Percentiles rank a stretch among this genome's conserved stretches.
phyloP scores from a whole-genome alignment of 148 eudicot species.

The Chenopodium suecicum region DNA sequence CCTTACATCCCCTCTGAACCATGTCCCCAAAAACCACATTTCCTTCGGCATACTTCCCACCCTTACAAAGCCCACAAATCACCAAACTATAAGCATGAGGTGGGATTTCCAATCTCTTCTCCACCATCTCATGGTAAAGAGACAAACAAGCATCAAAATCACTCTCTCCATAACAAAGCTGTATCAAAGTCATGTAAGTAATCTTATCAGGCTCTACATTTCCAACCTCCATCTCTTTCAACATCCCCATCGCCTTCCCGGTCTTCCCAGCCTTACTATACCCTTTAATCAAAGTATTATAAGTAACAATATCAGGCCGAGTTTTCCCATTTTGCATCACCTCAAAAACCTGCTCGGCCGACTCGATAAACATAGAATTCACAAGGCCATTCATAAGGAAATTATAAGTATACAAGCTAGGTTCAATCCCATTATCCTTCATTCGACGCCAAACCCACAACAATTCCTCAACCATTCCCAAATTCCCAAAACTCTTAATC shows the following conservation, averaged over 20 bases:
- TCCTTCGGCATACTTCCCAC: conserved; percentile 65
- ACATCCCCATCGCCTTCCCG: conserved; percentile 62
- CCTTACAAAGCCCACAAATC: conserved; percentile 89
- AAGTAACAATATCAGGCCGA: conserved; percentile 77
- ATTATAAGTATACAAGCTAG: conserved; percentile 75
- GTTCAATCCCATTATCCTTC: conserved; percentile 81
- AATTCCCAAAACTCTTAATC: conserved; percentile 77
- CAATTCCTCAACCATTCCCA: conserved; percentile 91
- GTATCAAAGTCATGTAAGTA: conserved; percentile 83
- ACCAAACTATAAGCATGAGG: conserved; percentile 90
- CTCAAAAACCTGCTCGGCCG: conserved; percentile 86
- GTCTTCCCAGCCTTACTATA: conserved; percentile 76
- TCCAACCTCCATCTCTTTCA: conserved; percentile 70
- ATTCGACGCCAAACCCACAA: conserved; percentile 88
- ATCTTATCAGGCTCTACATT: conserved; percentile 75
- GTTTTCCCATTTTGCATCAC: conserved; percentile 74
- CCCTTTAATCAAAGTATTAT: conserved; percentile 92
- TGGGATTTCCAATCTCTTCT: conserved; percentile 69
- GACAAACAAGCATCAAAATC: conserved; percentile 66
- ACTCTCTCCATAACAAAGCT: conserved; percentile 66
- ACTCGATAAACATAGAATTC: conserved; percentile 59
- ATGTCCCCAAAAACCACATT: conserved; percentile 62
- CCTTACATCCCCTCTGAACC: conserved; percentile 57
- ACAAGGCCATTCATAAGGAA: conserved; percentile 75
- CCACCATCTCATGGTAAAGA: conserved; percentile 81